These are phyloP conservation scores for Diaporthe eres DNA, from an alignment of 2,329 filamentous ascomycete species.

Conservation along the genomic window DNA sequence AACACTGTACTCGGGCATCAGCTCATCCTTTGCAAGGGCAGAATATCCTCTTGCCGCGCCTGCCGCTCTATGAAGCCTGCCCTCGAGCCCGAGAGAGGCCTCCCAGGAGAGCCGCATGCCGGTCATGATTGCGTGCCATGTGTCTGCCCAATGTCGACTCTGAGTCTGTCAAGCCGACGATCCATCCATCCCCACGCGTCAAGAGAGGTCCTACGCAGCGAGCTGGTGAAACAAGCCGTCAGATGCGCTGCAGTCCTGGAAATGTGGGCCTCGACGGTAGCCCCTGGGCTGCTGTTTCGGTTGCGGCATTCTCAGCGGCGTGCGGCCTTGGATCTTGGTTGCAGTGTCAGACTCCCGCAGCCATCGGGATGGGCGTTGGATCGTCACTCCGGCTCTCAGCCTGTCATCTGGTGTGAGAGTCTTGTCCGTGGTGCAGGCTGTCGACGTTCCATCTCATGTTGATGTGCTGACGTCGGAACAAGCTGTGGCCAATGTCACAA, in stretches of 20 bases:
- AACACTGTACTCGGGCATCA: constrained; percentile 30
- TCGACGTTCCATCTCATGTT: not conserved
- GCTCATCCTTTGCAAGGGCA: constrained; percentile 32
- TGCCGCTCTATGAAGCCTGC: constrained; percentile 11
- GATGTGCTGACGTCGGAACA: constrained; percentile 38
- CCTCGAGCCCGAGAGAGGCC: constrained; percentile 2
- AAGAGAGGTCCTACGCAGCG: constrained; percentile 32
- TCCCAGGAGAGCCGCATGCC: constrained; percentile 26
- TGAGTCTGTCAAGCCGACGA: constrained; percentile 24
- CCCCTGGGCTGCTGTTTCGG: not conserved
- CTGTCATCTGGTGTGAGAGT: not conserved
- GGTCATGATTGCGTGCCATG: constrained; percentile 8
- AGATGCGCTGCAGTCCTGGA: constrained; percentile 15
- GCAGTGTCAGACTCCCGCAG: not conserved
- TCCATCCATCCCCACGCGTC: constrained; percentile 38
- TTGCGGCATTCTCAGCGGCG: constrained; percentile 6
- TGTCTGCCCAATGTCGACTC: constrained; percentile 17
- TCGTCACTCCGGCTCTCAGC: not conserved
- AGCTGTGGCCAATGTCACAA: constrained; percentile 39
- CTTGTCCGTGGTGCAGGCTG: not conserved
- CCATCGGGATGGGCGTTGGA: not conserved
- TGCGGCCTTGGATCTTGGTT: not conserved
- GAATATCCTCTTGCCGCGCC: constrained; percentile 35
- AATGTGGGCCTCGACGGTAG: constrained; percentile 29
- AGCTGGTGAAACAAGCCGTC: constrained; percentile 36